phyloP scores from a whole-genome alignment of 768 basidiomycete genomes.

The Podaxis pistillaris region DNA sequence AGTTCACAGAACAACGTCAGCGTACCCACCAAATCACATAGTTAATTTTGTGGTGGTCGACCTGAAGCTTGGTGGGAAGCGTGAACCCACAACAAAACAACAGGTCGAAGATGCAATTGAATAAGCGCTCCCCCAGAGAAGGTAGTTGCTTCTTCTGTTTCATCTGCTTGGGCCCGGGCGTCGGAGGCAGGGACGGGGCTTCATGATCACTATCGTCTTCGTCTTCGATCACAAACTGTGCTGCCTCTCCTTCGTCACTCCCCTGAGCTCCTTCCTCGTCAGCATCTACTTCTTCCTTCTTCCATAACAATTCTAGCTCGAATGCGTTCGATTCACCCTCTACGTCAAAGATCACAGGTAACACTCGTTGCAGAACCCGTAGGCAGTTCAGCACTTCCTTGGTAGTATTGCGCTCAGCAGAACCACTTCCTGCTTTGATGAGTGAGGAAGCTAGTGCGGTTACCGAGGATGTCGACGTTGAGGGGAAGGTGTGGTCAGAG shows the following conservation, averaged over 20 bases:
- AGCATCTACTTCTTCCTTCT: slow-evolving; percentile 50
- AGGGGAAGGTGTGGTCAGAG: slow-evolving; percentile 79
- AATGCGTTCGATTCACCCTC: slow-evolving; percentile 71
- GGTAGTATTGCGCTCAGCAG: slow-evolving; percentile 62
- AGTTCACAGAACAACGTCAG: background rate
- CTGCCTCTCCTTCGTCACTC: slow-evolving; percentile 22
- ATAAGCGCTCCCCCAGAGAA: slow-evolving; percentile 79
- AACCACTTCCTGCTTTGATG: slow-evolving; percentile 54
- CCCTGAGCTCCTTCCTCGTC: slow-evolving; percentile 22
- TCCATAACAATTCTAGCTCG: slow-evolving; percentile 85
- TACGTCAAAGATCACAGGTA: slow-evolving; percentile 87
- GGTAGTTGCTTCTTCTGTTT: slow-evolving; percentile 51
- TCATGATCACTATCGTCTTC: slow-evolving; percentile 55
- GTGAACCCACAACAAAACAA: slow-evolving; percentile 95
- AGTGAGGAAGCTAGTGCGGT: slow-evolving; percentile 68
- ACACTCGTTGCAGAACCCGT: slow-evolving; percentile 83
- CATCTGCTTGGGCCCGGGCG: slow-evolving; percentile 17
- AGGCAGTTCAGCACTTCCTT: slow-evolving; percentile 91
- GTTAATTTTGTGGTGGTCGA: slow-evolving; percentile 79
- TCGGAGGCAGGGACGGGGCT: slow-evolving; percentile 24
- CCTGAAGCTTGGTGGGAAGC: slow-evolving; percentile 71
- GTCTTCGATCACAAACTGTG: slow-evolving; percentile 89
- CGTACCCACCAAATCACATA: slow-evolving; percentile 83
- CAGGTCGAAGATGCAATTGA: slow-evolving; percentile 79
- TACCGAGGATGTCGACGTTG: slow-evolving; percentile 51